phyloP scores from a whole-genome alignment of 306 rosid genomes.

The Glycine latifolia region DNA sequence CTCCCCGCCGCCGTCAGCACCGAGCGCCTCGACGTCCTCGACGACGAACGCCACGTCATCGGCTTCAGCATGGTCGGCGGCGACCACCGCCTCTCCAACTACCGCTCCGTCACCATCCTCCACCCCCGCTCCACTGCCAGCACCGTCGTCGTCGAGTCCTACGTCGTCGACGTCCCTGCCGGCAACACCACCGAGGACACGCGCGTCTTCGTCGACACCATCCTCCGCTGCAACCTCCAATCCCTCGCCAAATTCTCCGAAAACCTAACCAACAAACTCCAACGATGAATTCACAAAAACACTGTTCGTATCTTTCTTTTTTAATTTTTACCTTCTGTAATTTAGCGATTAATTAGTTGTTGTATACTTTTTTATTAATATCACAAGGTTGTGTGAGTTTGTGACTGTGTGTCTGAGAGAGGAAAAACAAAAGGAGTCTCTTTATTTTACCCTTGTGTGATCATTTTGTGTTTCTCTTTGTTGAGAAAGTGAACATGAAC shows the following conservation, averaged over 20 bases:
- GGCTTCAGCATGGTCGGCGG: slow-evolving; percentile 96
- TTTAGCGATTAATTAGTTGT: not conserved
- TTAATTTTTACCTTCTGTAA: not conserved
- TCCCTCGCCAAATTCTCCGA: slow-evolving; percentile 84
- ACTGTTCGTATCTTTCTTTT: not conserved
- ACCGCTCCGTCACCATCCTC: slow-evolving; percentile 87
- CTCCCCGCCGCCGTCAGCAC: slow-evolving; percentile 90
- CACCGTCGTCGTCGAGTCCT: slow-evolving; percentile 88
- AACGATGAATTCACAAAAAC: slow-evolving; percentile 17
- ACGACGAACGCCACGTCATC: slow-evolving; percentile 87
- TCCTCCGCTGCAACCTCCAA: slow-evolving; percentile 93
- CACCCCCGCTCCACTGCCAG: slow-evolving; percentile 53
- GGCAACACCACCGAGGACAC: slow-evolving; percentile 93
- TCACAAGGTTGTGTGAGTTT: slow-evolving; percentile 7
- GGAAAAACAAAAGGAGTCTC: not conserved
- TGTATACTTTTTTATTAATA: slow-evolving; percentile 16
- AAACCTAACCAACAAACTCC: slow-evolving; percentile 51
- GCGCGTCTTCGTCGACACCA: slow-evolving; percentile 79
- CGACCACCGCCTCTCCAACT: slow-evolving; percentile 85
- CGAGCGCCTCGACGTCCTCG: slow-evolving; percentile 91
- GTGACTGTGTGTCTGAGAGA: not conserved
- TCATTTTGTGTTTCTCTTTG: slow-evolving; percentile 4
- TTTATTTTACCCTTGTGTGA: not conserved
- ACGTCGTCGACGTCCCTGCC: slow-evolving; percentile 92
- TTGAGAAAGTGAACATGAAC: slow-evolving; percentile 32